Base-by-base conservation (phyloP, 306 rosid species). In the Prinsepia uniflora region DNA sequence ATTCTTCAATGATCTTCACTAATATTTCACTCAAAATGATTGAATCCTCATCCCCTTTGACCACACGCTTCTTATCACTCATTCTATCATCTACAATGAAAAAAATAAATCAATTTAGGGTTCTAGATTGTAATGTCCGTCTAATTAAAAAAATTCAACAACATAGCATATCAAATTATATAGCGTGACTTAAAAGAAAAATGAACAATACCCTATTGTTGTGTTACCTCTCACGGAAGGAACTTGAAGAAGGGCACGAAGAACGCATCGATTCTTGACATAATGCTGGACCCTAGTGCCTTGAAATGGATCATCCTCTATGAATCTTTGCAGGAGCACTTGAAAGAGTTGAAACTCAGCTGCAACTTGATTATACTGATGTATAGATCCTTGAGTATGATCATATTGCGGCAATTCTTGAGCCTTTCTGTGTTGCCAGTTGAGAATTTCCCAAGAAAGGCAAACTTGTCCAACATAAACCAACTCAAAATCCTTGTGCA, bases 401-500 rank as follows among this genome's bases (percentile, higher is more conserved):
- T 90, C 86, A 70, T 72, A 69, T 73, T 89, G 91, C 84, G 80
- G 89, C 67, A 87, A 55, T 71, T 84, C 86, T 59, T 81, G 65
- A 39, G 87, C 86, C 72, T 89, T 90, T 65, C 80, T 80, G 45
- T 81, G 85, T 72, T 94, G 95, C 97, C 97, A 94, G 18, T 75
- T 79, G 55, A 90, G 92, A 41, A 90, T 86, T 73, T 94, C 98
- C 98, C 98, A 94, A 15, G 97, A 94, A 65, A 94, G 96, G 74
- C 98, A 88, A 41, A 84, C 70, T n/a, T 94, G 98, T 13, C 97
- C 98, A 74, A 90, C 97, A 44, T 94, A 94, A 2, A 94, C 94
- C 65, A 79, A 62, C 80, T 94, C 98, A 71, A 89, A 78, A 56
- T 94, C 98, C 58, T 87, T 64, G 50, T 72, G 81, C 63, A 90